These are phyloP conservation scores for Pleurotus pulmonarius DNA, from an alignment of 768 basidiomycete genomes.

Conservation along the genomic window DNA sequence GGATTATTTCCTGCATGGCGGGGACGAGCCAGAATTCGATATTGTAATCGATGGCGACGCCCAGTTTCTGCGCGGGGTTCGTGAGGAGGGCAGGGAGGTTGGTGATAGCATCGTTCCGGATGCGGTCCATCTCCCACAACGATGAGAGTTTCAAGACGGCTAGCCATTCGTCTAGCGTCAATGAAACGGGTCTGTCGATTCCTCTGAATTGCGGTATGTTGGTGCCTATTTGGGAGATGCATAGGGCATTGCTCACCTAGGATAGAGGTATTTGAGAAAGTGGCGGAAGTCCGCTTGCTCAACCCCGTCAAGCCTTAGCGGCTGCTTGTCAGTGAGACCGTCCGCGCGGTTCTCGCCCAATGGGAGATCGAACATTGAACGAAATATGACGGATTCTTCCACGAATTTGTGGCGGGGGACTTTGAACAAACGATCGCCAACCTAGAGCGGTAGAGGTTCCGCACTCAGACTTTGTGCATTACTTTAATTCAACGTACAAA, in stretches of 20 bases:
- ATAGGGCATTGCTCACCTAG: background rate
- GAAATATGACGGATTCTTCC: slow-evolving; percentile 8
- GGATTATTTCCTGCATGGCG: background rate
- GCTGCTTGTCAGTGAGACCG: slow-evolving; percentile 8
- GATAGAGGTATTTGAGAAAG: slow-evolving; percentile 8
- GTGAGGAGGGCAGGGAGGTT: background rate
- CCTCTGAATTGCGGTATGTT: background rate
- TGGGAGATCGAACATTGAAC: slow-evolving; percentile 10
- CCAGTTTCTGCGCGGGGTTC: slow-evolving; percentile 5
- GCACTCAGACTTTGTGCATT: background rate
- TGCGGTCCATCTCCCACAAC: slow-evolving; percentile 9
- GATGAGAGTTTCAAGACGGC: slow-evolving; percentile 8
- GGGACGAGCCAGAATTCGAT: slow-evolving; percentile 4
- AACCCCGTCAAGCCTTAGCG: slow-evolving; percentile 9
- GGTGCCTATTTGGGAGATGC: too few species aligned
- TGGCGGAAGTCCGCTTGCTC: slow-evolving; percentile 6
- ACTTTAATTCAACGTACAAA: background rate
- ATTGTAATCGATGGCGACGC: slow-evolving; percentile 10
- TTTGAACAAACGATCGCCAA: slow-evolving; percentile 9
- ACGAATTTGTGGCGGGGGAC: slow-evolving; percentile 8
- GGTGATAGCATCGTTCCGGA: slow-evolving; percentile 16
- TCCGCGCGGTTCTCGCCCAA: background rate
- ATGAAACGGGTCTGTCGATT: background rate
- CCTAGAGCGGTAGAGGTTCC: background rate
- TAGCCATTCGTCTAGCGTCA: slow-evolving; percentile 4